A percentile compares a stretch with the other conserved stretches of the same genome.
These are phyloP conservation scores for Postia placenta DNA, from an alignment of 768 basidiomycete genomes.

Conservation along the genomic window DNA sequence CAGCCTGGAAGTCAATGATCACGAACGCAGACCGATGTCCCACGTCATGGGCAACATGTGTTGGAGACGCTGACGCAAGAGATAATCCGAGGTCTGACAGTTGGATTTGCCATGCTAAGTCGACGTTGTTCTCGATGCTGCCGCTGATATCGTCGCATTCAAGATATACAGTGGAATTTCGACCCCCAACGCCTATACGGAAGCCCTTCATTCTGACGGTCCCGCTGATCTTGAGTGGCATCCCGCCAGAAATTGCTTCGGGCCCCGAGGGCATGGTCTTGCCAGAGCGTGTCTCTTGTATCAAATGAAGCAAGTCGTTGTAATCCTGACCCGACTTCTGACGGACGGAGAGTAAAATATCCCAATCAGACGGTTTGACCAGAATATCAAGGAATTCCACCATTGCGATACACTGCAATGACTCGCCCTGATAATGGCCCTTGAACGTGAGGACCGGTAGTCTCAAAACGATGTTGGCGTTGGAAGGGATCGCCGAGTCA, in stretches of 20 bases:
- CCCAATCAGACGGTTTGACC: conserved; percentile 79
- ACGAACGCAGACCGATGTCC: conserved; percentile 79
- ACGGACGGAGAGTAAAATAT: conserved; percentile 76
- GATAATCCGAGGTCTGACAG: conserved; percentile 80
- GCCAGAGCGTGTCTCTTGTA: conserved; percentile 51
- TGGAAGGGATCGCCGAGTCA: conserved; percentile 12
- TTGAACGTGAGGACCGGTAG: conserved; percentile 63
- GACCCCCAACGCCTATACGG: conserved; percentile 70
- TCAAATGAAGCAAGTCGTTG: conserved; percentile 65
- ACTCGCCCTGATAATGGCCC: conserved; percentile 45
- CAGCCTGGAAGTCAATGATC: conserved; percentile 59
- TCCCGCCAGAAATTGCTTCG: conserved; percentile 9
- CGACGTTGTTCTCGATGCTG: conserved; percentile 40
- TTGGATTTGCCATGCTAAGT: conserved; percentile 58
- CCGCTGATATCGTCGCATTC: conserved; percentile 75
- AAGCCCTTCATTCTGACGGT: conserved; percentile 74
- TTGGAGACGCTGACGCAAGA: conserved; percentile 54
- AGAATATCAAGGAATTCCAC: conserved; percentile 67
- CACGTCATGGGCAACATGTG: conserved; percentile 42
- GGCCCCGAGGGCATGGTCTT: conserved; percentile 6
- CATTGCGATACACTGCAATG: conserved; percentile 48
- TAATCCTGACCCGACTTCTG: conserved; percentile 89
- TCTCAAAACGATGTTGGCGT: conserved; percentile 51
- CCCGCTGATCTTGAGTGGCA: conserved; percentile 35
- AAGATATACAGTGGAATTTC: conserved; percentile 64